Conservation (phyloP, 495 filamentous ascomycete species). For the Podospora bellae-mahoneyi region DNA sequence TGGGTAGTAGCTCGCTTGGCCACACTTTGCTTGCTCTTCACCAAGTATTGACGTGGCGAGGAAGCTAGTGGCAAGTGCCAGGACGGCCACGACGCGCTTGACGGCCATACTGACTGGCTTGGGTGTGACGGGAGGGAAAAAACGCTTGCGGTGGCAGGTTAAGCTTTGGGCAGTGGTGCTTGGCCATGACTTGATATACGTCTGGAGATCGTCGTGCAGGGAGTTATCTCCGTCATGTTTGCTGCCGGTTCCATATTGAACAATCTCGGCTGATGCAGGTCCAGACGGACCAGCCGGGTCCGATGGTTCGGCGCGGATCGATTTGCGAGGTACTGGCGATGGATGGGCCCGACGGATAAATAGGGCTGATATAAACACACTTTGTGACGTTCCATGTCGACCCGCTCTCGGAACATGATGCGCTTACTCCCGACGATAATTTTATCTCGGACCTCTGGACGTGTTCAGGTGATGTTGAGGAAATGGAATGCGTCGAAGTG, state of each 20-base stretch:
- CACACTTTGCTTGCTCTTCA: constrained; percentile 5
- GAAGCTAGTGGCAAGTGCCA: neutral
- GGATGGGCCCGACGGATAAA: neutral
- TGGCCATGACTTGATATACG: neutral
- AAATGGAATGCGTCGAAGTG: neutral
- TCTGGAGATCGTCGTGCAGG: neutral
- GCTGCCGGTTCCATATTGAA: neutral
- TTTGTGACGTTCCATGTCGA: neutral
- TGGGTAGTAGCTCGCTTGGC: constrained; percentile 14
- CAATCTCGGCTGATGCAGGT: neutral
- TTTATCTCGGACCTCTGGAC: neutral
- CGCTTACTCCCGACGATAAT: neutral
- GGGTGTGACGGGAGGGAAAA: neutral
- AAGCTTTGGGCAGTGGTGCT: neutral
- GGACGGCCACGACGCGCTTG: neutral
- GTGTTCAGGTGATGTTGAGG: neutral
- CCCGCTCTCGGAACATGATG: neutral
- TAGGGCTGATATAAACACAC: neutral
- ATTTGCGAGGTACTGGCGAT: neutral
- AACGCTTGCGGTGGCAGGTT: neutral
- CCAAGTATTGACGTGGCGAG: neutral
- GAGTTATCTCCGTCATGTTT: neutral
- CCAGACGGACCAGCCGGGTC: neutral
- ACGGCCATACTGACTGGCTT: neutral
- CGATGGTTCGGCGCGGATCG: neutral